Percentiles rank a stretch among this genome's conserved stretches.
phyloP scores from a whole-genome alignment of 768 basidiomycete genomes.

The Pluteus cervinus region DNA sequence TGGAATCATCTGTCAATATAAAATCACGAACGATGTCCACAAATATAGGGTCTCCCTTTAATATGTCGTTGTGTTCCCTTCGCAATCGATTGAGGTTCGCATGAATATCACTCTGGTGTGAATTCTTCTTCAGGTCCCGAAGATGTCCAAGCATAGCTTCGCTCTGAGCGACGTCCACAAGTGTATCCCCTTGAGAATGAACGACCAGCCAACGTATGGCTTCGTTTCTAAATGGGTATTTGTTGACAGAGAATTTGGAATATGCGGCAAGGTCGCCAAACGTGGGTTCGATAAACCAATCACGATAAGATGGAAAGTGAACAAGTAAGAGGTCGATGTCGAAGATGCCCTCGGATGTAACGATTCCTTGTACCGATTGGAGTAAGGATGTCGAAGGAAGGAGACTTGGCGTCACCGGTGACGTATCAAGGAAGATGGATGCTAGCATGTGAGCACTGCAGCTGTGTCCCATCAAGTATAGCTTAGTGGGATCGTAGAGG shows the following conservation, averaged over 20 bases:
- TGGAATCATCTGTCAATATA: slow-evolving; percentile 1
- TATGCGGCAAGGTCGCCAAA: slow-evolving; percentile 55
- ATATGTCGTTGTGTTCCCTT: slow-evolving; percentile 51
- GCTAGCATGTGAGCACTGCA: slow-evolving; percentile 78
- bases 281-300: slow-evolving; percentile 61
- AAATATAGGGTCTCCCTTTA: slow-evolving; percentile 37
- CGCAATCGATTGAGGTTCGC: slow-evolving; percentile 34
- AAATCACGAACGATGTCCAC: slow-evolving; percentile 31
- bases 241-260: slow-evolving; percentile 37
- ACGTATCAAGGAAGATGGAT: slow-evolving; percentile 58
- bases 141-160: slow-evolving; percentile 53
- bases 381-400: slow-evolving; percentile 38
- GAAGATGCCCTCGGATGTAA: slow-evolving; percentile 75
- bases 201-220: slow-evolving; percentile 61
- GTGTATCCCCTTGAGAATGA: slow-evolving; percentile 67
- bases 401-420: slow-evolving; percentile 33
- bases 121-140: too few relatives aligned
- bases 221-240: slow-evolving; percentile 29
- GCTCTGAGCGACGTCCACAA: slow-evolving; percentile 62
- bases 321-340: slow-evolving; percentile 60
- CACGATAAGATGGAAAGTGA: slow-evolving; percentile 60
- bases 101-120: too few relatives aligned
- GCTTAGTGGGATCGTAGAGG: slow-evolving; percentile 29
- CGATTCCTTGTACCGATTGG: slow-evolving; percentile 42
- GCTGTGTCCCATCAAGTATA: slow-evolving; percentile 74